Conservation (phyloP, 441 rosid genomes). For the Flueggea neowawraea region DNA sequence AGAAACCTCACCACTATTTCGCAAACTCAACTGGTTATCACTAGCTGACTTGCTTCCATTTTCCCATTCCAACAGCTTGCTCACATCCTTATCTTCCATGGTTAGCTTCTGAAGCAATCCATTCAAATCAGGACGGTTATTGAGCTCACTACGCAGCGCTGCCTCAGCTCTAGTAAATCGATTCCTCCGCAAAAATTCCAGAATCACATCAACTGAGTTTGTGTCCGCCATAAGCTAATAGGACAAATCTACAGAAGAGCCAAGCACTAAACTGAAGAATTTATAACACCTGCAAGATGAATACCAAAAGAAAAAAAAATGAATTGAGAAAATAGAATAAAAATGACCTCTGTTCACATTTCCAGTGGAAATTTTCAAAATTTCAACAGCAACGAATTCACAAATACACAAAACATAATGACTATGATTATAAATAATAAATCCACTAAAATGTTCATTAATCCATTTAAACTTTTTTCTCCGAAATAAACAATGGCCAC, state of each 20-base stretch:
- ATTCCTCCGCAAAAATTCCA: slow-evolving; percentile 73
- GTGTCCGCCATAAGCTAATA: slow-evolving; percentile 50
- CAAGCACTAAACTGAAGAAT: not conserved
- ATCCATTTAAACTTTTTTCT: too few species aligned
- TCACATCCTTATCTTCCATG: slow-evolving; percentile 48
- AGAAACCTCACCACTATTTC: slow-evolving; percentile 39
- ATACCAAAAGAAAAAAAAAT: not conserved
- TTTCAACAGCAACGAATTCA: too few species aligned
- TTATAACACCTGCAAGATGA: not conserved
- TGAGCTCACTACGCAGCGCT: slow-evolving; percentile 80
- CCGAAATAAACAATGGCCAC: too few species aligned
- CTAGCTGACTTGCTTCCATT: slow-evolving; percentile 24
- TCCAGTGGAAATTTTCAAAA: too few species aligned
- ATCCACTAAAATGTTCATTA: not conserved
- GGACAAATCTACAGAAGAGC: not conserved
- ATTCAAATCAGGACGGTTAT: slow-evolving; percentile 63
- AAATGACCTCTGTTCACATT: too few species aligned
- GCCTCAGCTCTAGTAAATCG: slow-evolving; percentile 88
- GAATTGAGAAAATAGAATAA: too few species aligned
- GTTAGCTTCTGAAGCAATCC: slow-evolving; percentile 61
- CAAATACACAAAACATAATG: not conserved
- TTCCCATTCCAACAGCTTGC: slow-evolving; percentile 37
- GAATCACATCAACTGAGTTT: slow-evolving; percentile 61
- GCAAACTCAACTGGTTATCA: slow-evolving; percentile 34
- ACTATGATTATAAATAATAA: not conserved